These are phyloP conservation scores for Stereum hirsutum DNA, from an alignment of 1,284 basidiomycete genomes.

Conservation along the genomic window DNA sequence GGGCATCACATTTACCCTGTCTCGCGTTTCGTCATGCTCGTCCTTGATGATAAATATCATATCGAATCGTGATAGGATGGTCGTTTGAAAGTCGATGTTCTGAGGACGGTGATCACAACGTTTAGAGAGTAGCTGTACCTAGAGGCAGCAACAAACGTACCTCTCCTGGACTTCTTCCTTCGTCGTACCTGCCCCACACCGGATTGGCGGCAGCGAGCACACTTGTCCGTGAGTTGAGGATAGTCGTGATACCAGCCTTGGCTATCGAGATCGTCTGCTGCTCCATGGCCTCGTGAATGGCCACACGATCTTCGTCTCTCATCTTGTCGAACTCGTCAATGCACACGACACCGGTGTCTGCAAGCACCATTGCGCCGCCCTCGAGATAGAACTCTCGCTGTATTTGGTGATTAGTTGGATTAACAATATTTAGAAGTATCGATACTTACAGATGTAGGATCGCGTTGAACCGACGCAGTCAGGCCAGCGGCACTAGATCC, in stretches of 20 bases:
- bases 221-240: slow-evolving; percentile 92
- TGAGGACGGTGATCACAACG: slow-evolving; percentile 20
- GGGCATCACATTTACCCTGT: slow-evolving; percentile 49
- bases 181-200: slow-evolving; percentile 97
- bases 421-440: not conserved
- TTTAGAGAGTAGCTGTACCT: not conserved
- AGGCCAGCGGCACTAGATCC: slow-evolving; percentile 97
- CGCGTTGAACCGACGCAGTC: slow-evolving; percentile 95
- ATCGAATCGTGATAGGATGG: slow-evolving; percentile 96
- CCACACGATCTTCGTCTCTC: slow-evolving; percentile 97
- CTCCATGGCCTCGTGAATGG: slow-evolving; percentile 99
- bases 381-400: slow-evolving; percentile 99
- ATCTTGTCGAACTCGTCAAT: slow-evolving; percentile 99
- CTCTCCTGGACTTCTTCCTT: slow-evolving; percentile 95
- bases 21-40: slow-evolving; percentile 92
- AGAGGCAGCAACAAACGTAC: slow-evolving; percentile 26
- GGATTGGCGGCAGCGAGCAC: slow-evolving; percentile 98
- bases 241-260: slow-evolving; percentile 98
- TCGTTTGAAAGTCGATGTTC: slow-evolving; percentile 99
- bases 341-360: slow-evolving; percentile 97
- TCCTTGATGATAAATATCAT: slow-evolving; percentile 99
- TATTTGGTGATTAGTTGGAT: slow-evolving; percentile 2
- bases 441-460: slow-evolving; percentile 71
- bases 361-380: slow-evolving; percentile 98
- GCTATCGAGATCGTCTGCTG: slow-evolving; percentile 99